Evolutionary conservation across 176 grass and related monocot species (phyloP).

Genomic region (Eragrostis curvula): DNA sequence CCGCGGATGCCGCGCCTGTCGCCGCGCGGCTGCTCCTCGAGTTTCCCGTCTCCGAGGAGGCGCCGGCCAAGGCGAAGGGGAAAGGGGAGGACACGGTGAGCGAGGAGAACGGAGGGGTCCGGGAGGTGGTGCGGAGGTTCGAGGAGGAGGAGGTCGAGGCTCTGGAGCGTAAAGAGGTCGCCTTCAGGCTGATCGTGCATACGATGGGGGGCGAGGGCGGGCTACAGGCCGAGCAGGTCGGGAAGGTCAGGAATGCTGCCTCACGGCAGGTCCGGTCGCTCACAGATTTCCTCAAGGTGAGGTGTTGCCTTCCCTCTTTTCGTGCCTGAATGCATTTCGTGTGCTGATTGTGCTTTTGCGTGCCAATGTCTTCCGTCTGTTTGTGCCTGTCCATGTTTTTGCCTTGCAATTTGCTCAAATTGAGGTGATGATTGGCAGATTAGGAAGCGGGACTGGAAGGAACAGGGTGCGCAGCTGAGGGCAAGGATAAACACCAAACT

Average conservation of each 20-base stretch:
- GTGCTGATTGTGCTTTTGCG: constrained; percentile 8
- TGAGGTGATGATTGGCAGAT: constrained; percentile 62
- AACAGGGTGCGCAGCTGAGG: constrained; percentile 87
- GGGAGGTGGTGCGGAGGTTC: constrained; percentile 63
- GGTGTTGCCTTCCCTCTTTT: background rate
- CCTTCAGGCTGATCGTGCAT: constrained; percentile 84
- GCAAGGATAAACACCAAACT: constrained; percentile 93
- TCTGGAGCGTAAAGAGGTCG: constrained; percentile 86
- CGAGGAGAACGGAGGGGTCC: constrained; percentile 57
- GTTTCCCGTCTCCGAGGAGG: constrained; percentile 52
- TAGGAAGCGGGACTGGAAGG: constrained; percentile 97
- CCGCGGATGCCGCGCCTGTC: constrained; percentile 57
- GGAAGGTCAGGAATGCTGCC: constrained; percentile 73
- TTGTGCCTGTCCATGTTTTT: background rate
- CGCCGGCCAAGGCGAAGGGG: constrained; percentile 60
- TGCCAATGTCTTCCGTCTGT: constrained; percentile 2
- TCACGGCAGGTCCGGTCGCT: constrained; percentile 86
- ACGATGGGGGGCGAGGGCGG: constrained; percentile 61
- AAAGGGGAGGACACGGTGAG: constrained; percentile 68
- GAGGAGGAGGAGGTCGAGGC: constrained; percentile 76
- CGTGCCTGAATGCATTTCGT: background rate
- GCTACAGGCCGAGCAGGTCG: constrained; percentile 54
- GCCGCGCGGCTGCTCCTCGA: constrained; percentile 74
- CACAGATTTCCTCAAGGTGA: constrained; percentile 93
- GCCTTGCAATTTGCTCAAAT: constrained; percentile 27